These are phyloP conservation scores for Stylosanthes scabra DNA, from an alignment of 331 rosid genomes.

Conservation along the genomic window DNA sequence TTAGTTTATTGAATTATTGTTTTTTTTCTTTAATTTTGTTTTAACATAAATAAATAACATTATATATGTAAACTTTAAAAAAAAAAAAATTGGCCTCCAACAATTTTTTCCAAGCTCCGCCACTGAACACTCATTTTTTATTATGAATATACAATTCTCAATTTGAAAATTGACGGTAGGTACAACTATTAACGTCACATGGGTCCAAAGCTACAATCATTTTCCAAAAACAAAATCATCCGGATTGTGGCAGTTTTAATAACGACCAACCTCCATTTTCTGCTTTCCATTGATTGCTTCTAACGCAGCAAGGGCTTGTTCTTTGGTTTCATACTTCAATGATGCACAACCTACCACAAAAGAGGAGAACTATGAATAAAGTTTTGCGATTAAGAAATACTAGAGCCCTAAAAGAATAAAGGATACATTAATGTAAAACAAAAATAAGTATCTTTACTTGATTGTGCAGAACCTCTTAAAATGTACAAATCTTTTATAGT, in stretches of 20 bases:
- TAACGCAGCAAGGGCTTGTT: conserved; percentile 92
- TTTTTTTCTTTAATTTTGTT: too few relatives aligned
- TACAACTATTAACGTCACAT: too few relatives aligned
- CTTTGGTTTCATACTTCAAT: conserved; percentile 96
- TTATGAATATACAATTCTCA: too few relatives aligned
- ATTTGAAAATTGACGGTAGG: too few relatives aligned
- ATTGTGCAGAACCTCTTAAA: conserved; percentile 92
- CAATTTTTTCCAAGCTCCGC: too few relatives aligned
- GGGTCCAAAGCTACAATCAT: too few relatives aligned
- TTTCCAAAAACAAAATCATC: too few relatives aligned
- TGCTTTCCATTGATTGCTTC: conserved; percentile 91
- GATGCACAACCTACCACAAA: conserved; percentile 86
- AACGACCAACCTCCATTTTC: conserved; percentile 89
- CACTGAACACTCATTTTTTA: too few relatives aligned
- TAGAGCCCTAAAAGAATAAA: conserved; percentile 6
- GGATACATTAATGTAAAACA: conserved; percentile 30
- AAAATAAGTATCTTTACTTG: conserved; percentile 79
- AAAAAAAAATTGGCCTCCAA: too few relatives aligned
- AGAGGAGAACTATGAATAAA: conserved; percentile 27
- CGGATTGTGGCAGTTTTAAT: conserved; percentile 16
- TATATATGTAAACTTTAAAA: too few relatives aligned
- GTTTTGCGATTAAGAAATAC: conserved; percentile 20
- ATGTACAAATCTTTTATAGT: conserved; percentile 87
- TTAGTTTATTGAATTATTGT: too few relatives aligned
- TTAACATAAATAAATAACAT: too few relatives aligned